A percentile compares a stretch with the other conserved stretches of the same genome.
Conservation (phyloP, 2,329 filamentous ascomycete species). For the Sporothrix euskadiensis region DNA sequence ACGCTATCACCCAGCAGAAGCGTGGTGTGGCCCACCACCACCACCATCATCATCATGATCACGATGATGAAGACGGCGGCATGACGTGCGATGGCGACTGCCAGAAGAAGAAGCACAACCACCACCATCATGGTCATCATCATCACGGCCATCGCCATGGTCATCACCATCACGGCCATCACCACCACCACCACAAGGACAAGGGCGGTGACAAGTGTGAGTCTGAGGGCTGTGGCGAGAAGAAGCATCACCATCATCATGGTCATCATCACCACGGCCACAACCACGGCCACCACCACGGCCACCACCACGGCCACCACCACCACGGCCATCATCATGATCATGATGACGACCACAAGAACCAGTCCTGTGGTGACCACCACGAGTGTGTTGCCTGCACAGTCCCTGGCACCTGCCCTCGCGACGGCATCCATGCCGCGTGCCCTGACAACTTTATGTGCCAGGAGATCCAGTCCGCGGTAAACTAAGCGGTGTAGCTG, state of each 20-base stretch:
- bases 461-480: not conserved
- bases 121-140: not conserved
- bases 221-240: not conserved
- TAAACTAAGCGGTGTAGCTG: not conserved
- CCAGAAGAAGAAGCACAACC: constrained; percentile 3
- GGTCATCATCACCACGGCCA: constrained; percentile 10
- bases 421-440: constrained; percentile 23
- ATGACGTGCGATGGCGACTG: constrained; percentile 4
- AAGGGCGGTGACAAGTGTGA: constrained; percentile 14
- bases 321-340: constrained; percentile 16
- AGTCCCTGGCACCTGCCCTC: constrained; percentile 22
- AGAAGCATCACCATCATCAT: constrained; percentile 24
- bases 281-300: constrained; percentile 22
- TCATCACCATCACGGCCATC: not conserved
- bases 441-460: constrained; percentile 29
- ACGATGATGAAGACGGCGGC: constrained; percentile 8
- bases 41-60: constrained; percentile 16
- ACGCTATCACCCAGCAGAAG: not conserved
- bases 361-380: constrained; percentile 23
- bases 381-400: constrained; percentile 34
- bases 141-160: constrained; percentile 20
- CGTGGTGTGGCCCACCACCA: constrained; percentile 23
- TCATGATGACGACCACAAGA: constrained; percentile 23
- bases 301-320: constrained; percentile 11
- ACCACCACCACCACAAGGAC: not conserved